Base-by-base conservation (phyloP, 2,329 filamentous ascomycete genomes). In the Akanthomyces uredinophilus region DNA sequence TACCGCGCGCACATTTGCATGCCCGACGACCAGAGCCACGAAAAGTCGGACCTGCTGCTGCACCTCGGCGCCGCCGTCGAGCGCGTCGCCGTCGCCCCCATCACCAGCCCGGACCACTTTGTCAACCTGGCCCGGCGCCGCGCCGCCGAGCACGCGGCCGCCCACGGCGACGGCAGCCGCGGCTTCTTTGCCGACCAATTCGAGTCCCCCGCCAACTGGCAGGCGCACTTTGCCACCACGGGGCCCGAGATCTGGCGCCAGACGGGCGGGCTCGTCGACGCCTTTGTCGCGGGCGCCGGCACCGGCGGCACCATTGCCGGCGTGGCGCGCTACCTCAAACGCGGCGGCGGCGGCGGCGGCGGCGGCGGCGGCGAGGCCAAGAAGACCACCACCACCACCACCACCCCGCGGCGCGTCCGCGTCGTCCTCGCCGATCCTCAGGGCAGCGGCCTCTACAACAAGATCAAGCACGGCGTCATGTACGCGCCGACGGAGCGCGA, bases 181-280 rank as follows among this genome's bases (percentile, higher is more conserved):
- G 95, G 95, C 24, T 93, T 96, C 76, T 99, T 98, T 72, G 92
- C 94, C 1, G 91, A 99, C 74, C 95, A 99, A 72, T 99, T 99
- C 71, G 95, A 99, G 77, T 94, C 90, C 29, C 80, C 86, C 56
- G 91, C 92, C 37, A 99, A 99, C 75, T 96, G 89, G 83, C 81
- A 83, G 51, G 93, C 95, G 1, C 95, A 99, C 77, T 87, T 88
- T 68, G 79, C 83, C 22, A 85, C 86, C 16, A 99, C 95, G 0
- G 95, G 95, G 0, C 95, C 94, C 0, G 95, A 99, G 77, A 95
- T 99, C 66, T 89, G 85, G 69, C 77, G 79, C 1, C 95, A 99
- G 77, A 90, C 90, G 6, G 83, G 80, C 27, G 91, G 91, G 0
- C 75, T 75, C 8, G 71, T 98, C 1, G 90, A 96, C 72, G 94